Conservation (phyloP, 345 rosid species). For the Iberis pinnata region DNA sequence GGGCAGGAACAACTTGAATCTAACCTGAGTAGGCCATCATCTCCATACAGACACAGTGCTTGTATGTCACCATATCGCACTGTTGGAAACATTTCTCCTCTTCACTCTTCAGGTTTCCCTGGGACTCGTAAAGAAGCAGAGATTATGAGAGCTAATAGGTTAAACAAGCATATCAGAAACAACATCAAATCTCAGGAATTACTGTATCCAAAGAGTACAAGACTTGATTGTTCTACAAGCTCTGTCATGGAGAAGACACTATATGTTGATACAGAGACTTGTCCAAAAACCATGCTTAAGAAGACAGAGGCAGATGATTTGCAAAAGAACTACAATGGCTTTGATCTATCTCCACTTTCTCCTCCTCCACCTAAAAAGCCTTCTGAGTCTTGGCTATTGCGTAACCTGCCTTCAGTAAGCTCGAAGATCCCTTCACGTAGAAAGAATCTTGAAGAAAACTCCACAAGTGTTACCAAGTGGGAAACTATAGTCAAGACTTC, state of each 20-base stretch:
- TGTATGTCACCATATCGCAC: slow-evolving; percentile 53
- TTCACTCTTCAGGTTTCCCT: slow-evolving; percentile 41
- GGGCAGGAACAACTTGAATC: slow-evolving; percentile 36
- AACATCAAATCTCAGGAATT: slow-evolving; percentile 46
- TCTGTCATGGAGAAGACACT: slow-evolving; percentile 52
- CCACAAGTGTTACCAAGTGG: slow-evolving; percentile 57
- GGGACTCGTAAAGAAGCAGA: slow-evolving; percentile 59
- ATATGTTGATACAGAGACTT: slow-evolving; percentile 50
- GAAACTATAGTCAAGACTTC: slow-evolving; percentile 94
- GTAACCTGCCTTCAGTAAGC: slow-evolving; percentile 53
- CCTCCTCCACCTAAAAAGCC: slow-evolving; percentile 71
- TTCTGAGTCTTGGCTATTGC: slow-evolving; percentile 91
- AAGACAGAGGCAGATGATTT: slow-evolving; percentile 24
- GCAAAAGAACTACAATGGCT: slow-evolving; percentile 20
- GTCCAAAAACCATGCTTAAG: slow-evolving; percentile 11
- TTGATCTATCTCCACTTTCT: slow-evolving; percentile 34
- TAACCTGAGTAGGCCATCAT: slow-evolving; percentile 37
- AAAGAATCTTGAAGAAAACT: slow-evolving; percentile 36
- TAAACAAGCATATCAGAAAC: slow-evolving; percentile 35
- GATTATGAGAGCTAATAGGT: slow-evolving; percentile 37
- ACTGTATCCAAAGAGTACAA: slow-evolving; percentile 32
- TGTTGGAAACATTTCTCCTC: slow-evolving; percentile 52
- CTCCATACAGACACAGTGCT: slow-evolving; percentile 51
- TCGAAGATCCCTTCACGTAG: slow-evolving; percentile 36
- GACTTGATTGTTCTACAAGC: slow-evolving; percentile 34